These are phyloP conservation scores for Pestalotiopsis sp. DNA, from an alignment of 2,329 filamentous ascomycete species.

Conservation along the genomic window DNA sequence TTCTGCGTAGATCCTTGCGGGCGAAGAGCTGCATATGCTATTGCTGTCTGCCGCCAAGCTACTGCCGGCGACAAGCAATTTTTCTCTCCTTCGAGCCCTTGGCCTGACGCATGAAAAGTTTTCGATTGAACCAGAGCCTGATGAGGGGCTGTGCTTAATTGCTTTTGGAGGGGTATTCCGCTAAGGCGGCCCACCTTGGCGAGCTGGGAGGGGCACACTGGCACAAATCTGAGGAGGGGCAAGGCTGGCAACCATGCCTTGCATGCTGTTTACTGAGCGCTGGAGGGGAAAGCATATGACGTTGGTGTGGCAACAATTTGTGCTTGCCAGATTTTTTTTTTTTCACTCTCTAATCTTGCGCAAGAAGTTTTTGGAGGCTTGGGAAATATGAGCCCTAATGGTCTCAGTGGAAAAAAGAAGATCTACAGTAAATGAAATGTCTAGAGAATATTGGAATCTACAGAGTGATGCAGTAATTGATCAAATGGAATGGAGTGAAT, in stretches of 20 bases:
- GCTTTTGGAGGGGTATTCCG: neutral
- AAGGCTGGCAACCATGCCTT: conserved; percentile 1
- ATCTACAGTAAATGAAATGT: neutral
- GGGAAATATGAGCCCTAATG: neutral
- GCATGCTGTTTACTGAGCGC: neutral
- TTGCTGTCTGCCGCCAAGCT: neutral
- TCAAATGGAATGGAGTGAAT: neutral
- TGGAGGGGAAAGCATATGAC: conserved; percentile 1
- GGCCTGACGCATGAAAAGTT: conserved; percentile 8
- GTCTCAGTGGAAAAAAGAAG: neutral
- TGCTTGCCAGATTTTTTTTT: neutral
- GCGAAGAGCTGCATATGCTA: neutral
- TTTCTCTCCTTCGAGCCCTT: neutral
- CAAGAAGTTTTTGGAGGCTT: neutral
- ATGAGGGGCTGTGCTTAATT: neutral
- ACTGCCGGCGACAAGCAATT: neutral
- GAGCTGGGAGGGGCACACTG: neutral
- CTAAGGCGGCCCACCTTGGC: no score
- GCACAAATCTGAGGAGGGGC: conserved; percentile 3
- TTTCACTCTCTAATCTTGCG: neutral
- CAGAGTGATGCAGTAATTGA: neutral
- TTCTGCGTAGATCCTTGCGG: neutral
- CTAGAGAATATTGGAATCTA: neutral
- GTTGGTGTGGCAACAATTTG: conserved; percentile 7
- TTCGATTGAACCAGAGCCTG: conserved; percentile 2